Evolutionary conservation across 352 stramenopile genomes (phyloP), one percentile per base, ranked within the genome.

Genomic region (Phytophthora podocarpi): DNA sequence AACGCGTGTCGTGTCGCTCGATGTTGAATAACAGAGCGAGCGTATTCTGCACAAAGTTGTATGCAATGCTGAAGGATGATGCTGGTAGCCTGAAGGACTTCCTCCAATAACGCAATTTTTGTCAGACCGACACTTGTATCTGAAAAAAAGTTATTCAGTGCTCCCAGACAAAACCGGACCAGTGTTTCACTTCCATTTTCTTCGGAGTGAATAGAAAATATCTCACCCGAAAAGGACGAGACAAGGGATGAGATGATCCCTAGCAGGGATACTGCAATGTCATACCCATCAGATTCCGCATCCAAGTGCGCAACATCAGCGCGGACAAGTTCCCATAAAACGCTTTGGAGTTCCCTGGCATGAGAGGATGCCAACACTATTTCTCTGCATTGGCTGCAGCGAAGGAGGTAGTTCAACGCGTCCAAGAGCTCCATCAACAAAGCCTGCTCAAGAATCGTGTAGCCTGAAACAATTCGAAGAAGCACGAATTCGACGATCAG

Each of bases 401-500:
- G 41, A 51, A 75, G 62, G 21, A 68, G 34, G 24, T 62, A 72
- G 11, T 63, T 63, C 2, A 75, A 42, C 11, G 50, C 39, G 30
- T 72, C 34, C n/a, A 75, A 50, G 18, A 75, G 46, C 16, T 66
- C 37, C 11, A 59, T 42, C 30, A 75, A 34, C 12, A 63, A 42
- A 28, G 45, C 50, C 11, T 36, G 61, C 0, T 75, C 56, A 34
- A 62, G 28, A 28, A 54, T 59, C 1, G 53, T 50, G 15, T 54
- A 53, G 4, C 67, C 62, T 20, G 48, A 64, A 15, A 72, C 26
- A 24, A 75, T 56, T 48, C 64, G 49, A 4, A 69, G 50, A 34
- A 72, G 45, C 4, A 75, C 39, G 50, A 72, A 76, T 16, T 64
- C 57, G 8, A 67, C 27, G n/a, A 64, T 50, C 23, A 67, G 28